Base-by-base conservation (phyloP, 345 rosid species). In the Aurinia saxatilis region DNA sequence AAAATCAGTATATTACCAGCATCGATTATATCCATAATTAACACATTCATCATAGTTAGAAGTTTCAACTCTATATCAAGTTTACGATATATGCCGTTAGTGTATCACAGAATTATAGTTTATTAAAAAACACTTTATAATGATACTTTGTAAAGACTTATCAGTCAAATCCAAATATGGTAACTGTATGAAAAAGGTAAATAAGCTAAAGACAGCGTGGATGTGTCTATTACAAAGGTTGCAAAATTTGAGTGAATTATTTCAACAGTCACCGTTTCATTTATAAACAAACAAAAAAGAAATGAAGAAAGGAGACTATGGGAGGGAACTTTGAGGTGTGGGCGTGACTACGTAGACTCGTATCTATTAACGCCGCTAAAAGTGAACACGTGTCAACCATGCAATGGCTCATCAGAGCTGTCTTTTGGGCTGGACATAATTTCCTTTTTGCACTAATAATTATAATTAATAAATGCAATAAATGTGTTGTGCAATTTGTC, bases 331-430 rank as follows among this genome's bases (percentile, higher is more conserved):
- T 17, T 57, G 27, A 50, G 37, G 40, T 64, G 71, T 42, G 59
- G 34, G 70, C 64, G 70, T 40, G 75, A 63, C 75, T 57, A 71
- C 75, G 60, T 64, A 63, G 65, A 56, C 50, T n/a, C 53, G 51
- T 63, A 62, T 63, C 18, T 38, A 9, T 25, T 12, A 13, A 38
- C 63, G 68, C 49, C 63, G 63, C 68, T 69, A 37, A 35, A 13
- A 14, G n/a, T 27, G 30, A 3, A 42, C 75, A 65, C 71, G 75
- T 71, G 75, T 71, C 71, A 6, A 18, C 19, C 75, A 71, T 71
- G 71, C 71, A 44, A 50, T 58, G 66, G 71, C 42, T 65, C 9
- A 21, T 18, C 10, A n/a, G 23, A 63, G 52, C 74, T 70, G 69
- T 70, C 45, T 48, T 57, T 67, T 48, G 42, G 9, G 18, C 65